Evolutionary conservation across 1,139 yeast genomes (phyloP).

Genomic region (Candida smagusa): DNA sequence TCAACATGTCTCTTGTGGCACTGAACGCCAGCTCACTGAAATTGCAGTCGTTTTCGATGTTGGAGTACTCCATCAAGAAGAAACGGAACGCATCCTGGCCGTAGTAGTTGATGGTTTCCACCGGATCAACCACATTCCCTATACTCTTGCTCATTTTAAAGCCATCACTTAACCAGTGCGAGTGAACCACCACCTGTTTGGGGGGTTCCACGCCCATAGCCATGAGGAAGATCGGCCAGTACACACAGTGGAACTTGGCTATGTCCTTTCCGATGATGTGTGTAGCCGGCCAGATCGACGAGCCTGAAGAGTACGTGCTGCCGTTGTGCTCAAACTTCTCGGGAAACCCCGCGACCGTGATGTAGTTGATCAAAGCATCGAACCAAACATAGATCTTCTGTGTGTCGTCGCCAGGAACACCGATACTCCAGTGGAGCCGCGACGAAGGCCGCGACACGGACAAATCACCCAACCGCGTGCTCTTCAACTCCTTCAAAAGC

Average conservation of each 20-base stretch:
- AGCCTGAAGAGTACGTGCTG: constrained; percentile 7
- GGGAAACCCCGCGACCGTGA: constrained; percentile 74
- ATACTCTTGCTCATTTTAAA: constrained; percentile 89
- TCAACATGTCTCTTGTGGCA: constrained; percentile 59
- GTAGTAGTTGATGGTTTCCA: constrained; percentile 53
- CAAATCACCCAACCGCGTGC: constrained; percentile 54
- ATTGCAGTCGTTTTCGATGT: constrained; percentile 74
- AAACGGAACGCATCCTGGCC: constrained; percentile 76
- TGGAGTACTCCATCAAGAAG: constrained; percentile 74
- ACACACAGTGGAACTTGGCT: constrained; percentile 79
- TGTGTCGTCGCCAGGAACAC: constrained; percentile 74
- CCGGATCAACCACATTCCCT: constrained; percentile 96
- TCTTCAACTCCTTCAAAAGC: constrained; percentile 56
- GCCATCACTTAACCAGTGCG: constrained; percentile 92
- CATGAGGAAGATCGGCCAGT: constrained; percentile 91
- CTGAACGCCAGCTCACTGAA: constrained; percentile 61
- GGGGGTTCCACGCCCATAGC: constrained; percentile 79
- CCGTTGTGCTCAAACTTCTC: constrained; percentile 10
- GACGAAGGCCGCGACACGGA: constrained; percentile 81
- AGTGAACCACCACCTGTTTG: constrained; percentile 75
- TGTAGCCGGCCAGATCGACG: constrained; percentile 55
- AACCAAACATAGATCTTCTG: constrained; percentile 96
- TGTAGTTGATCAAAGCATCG: constrained; percentile 85
- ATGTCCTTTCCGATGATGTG: constrained; percentile 94
- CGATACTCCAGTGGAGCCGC: constrained; percentile 85